Evolutionary conservation across 2,329 filamentous ascomycete genomes (phyloP).

Genomic region (Ophiostoma perfectum): DNA sequence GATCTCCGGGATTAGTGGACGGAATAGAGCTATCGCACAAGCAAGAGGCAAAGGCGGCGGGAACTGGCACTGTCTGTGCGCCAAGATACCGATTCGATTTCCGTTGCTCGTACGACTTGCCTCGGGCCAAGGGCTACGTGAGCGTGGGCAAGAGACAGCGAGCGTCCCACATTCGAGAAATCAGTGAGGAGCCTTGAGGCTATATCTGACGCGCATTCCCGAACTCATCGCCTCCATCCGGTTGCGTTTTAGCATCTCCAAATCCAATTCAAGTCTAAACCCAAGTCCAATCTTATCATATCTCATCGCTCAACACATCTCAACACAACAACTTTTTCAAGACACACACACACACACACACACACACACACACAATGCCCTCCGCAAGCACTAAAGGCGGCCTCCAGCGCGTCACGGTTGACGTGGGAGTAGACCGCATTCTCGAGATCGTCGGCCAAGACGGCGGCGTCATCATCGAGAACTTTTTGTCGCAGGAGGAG

Average conservation of each 20-base stretch:
- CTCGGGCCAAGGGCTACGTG: neutral
- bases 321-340: too few species aligned
- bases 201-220: neutral
- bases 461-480: constrained; percentile 31
- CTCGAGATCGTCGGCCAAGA: constrained; percentile 26
- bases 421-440: constrained; percentile 12
- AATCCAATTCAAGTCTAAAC: too few species aligned
- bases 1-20: neutral
- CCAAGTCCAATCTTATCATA: too few species aligned
- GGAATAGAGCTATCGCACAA: too few species aligned
- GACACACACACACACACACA: too few species aligned
- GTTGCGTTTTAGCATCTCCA: neutral
- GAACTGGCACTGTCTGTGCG: neutral
- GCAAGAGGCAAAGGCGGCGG: neutral
- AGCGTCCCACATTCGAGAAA: neutral
- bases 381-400: constrained; percentile 8
- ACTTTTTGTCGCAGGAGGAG: constrained; percentile 28
- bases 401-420: constrained; percentile 4
- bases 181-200: neutral
- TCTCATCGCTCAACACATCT: neutral
- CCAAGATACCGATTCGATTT: too few species aligned
- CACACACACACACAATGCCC: constrained; percentile 11
- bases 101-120: neutral
- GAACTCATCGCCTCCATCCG: neutral
- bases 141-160: neutral